These are phyloP conservation scores for Globisporangium paddicum DNA, from an alignment of 352 stramenopile species.

Conservation along the genomic window DNA sequence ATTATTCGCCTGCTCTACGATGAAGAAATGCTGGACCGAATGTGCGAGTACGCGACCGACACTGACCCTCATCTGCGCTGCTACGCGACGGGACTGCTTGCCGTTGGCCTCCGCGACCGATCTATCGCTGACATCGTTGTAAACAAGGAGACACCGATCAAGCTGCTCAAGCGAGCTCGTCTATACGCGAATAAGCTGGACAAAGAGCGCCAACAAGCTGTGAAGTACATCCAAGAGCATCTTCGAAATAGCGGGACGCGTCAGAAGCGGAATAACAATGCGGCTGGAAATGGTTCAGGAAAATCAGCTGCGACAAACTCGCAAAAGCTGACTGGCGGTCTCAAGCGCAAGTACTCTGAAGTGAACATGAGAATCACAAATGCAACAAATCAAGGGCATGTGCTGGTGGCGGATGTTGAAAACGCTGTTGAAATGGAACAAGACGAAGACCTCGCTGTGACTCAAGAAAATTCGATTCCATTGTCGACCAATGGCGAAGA, in stretches of 20 bases:
- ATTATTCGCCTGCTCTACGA: constrained; percentile 74
- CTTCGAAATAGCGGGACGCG: constrained; percentile 28
- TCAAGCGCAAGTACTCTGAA: constrained; percentile 51
- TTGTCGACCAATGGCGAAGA: not conserved
- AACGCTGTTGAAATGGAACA: constrained; percentile 8
- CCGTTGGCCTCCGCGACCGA: constrained; percentile 71
- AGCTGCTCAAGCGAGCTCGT: constrained; percentile 63
- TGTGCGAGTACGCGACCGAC: constrained; percentile 67
- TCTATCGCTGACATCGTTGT: constrained; percentile 79
- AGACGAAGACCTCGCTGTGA: not conserved
- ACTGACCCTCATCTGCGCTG: constrained; percentile 51
- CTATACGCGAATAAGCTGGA: constrained; percentile 80
- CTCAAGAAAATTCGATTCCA: not conserved
- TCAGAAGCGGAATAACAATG: constrained; percentile 30
- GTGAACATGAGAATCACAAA: constrained; percentile 7
- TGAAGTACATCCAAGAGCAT: constrained; percentile 79
- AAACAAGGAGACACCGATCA: constrained; percentile 73
- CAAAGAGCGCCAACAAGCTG: constrained; percentile 50
- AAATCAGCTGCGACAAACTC: not conserved
- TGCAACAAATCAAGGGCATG: constrained; percentile 24
- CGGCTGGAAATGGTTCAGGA: constrained; percentile 6
- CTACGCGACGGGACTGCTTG: constrained; percentile 73
- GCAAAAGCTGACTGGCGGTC: constrained; percentile 7
- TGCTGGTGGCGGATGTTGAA: not conserved
- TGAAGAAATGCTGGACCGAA: constrained; percentile 69